These are phyloP conservation scores for Rasamsonia emersonii DNA, from an alignment of 2,329 filamentous ascomycete species.

Conservation along the genomic window DNA sequence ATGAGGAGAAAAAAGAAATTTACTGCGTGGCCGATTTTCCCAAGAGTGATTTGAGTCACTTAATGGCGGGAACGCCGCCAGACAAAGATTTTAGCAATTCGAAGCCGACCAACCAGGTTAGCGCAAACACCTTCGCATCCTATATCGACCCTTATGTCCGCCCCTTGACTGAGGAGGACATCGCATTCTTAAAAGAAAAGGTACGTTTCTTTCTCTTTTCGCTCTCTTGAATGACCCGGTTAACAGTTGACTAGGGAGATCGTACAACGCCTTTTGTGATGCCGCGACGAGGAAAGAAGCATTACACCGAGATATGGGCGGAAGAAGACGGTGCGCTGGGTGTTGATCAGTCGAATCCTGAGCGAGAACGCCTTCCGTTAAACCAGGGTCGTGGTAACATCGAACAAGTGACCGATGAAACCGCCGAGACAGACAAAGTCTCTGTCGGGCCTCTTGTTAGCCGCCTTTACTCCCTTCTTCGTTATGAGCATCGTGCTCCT, in stretches of 20 bases:
- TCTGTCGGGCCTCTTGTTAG: constrained; percentile 81
- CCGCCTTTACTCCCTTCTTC: constrained; percentile 69
- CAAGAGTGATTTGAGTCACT: constrained; percentile 65
- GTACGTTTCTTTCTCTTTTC: constrained; percentile 24
- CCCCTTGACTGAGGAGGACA: constrained; percentile 82
- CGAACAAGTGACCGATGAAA: constrained; percentile 76
- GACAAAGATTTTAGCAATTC: constrained; percentile 93
- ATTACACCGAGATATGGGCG: constrained; percentile 86
- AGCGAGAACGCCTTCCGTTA: constrained; percentile 58
- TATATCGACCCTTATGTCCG: constrained; percentile 90
- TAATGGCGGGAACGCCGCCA: constrained; percentile 81
- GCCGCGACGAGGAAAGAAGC: constrained; percentile 71
- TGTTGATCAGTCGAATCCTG: constrained; percentile 56
- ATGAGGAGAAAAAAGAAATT: constrained; percentile 79
- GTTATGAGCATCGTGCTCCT: constrained; percentile 55
- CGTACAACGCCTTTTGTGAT: constrained; percentile 75
- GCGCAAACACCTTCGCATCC: constrained; percentile 83
- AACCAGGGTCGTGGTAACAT: constrained; percentile 81
- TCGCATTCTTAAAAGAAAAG: constrained; percentile 83
- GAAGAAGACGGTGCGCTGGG: constrained; percentile 81
- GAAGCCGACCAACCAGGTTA: constrained; percentile 90
- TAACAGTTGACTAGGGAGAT: constrained; percentile 50
- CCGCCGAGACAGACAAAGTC: constrained; percentile 80
- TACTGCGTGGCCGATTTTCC: constrained; percentile 83
- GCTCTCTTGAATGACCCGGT: constrained; percentile 7